These are phyloP conservation scores for Leccinum variicolor DNA, from an alignment of 768 basidiomycete species.

Conservation along the genomic window DNA sequence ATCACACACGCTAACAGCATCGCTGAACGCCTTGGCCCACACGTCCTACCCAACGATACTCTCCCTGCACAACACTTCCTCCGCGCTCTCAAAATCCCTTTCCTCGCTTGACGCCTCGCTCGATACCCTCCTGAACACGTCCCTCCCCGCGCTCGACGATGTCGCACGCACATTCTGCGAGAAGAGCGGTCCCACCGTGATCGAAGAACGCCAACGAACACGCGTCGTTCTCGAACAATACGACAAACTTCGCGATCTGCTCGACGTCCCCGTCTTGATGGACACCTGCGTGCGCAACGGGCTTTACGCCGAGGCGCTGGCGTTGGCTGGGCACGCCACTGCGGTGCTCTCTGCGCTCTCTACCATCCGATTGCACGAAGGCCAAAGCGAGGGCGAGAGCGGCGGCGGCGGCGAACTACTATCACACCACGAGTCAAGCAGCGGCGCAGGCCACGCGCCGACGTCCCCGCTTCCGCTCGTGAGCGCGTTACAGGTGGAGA, in stretches of 20 bases:
- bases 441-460: slow-evolving; percentile 24
- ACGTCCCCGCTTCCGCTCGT: slow-evolving; percentile 23
- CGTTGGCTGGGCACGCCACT: slow-evolving; percentile 71
- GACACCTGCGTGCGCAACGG: slow-evolving; percentile 93
- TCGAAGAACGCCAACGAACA: slow-evolving; percentile 71
- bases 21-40: slow-evolving; percentile 85
- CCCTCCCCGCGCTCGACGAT: slow-evolving; percentile 76
- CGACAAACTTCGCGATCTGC: slow-evolving; percentile 87
- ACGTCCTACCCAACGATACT: slow-evolving; percentile 91
- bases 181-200: slow-evolving; percentile 64
- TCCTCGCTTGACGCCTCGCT: slow-evolving; percentile 74
- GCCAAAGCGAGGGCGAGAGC: not conserved
- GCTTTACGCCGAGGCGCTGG: slow-evolving; percentile 88
- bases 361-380: slow-evolving; percentile 34
- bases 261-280: slow-evolving; percentile 87
- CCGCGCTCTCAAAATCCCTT: slow-evolving; percentile 69
- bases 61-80: slow-evolving; percentile 78
- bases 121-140: slow-evolving; percentile 55
- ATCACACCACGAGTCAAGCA: slow-evolving; percentile 33
- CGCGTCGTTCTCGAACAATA: slow-evolving; percentile 89
- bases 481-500: slow-evolving; percentile 60
- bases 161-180: slow-evolving; percentile 69
- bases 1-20: slow-evolving; percentile 82
- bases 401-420: slow-evolving; percentile 28
- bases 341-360: slow-evolving; percentile 40